Evolutionary conservation across 306 rosid genomes (phyloP).

Genomic region (Inga laurina): DNA sequence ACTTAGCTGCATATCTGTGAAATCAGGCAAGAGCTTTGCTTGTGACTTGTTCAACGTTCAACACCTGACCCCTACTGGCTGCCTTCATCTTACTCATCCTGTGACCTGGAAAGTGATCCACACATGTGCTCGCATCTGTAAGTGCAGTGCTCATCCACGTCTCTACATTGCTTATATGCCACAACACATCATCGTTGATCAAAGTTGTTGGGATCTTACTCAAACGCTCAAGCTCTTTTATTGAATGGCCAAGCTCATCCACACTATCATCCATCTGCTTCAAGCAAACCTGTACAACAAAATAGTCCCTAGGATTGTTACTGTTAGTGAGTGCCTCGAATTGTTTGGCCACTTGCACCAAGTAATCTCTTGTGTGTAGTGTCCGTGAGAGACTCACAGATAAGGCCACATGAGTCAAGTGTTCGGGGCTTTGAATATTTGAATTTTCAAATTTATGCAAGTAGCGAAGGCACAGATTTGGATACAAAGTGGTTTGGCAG

Average conservation of each 20-base stretch:
- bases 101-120: not conserved
- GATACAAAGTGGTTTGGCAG: conserved; percentile 42
- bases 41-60: not conserved
- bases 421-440: conserved; percentile 30
- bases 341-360: conserved; percentile 30
- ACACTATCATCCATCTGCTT: not conserved
- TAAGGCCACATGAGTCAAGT: conserved; percentile 42
- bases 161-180: not conserved
- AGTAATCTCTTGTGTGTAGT: conserved; percentile 28
- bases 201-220: too few relatives aligned
- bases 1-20: not conserved
- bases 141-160: not conserved
- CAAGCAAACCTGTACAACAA: not conserved
- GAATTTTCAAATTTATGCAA: conserved; percentile 32
- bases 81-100: not conserved
- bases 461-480: conserved; percentile 34
- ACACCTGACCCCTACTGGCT: not conserved
- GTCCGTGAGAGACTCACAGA: conserved; percentile 42
- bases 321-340: conserved; percentile 21
- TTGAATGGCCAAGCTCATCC: not conserved
- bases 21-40: not conserved
- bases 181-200: not conserved
- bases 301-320: not conserved
- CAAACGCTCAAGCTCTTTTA: not conserved
- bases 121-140: not conserved